Conservation (phyloP, 352 stramenopile genomes). For the Elongisporangium senticosum region DNA sequence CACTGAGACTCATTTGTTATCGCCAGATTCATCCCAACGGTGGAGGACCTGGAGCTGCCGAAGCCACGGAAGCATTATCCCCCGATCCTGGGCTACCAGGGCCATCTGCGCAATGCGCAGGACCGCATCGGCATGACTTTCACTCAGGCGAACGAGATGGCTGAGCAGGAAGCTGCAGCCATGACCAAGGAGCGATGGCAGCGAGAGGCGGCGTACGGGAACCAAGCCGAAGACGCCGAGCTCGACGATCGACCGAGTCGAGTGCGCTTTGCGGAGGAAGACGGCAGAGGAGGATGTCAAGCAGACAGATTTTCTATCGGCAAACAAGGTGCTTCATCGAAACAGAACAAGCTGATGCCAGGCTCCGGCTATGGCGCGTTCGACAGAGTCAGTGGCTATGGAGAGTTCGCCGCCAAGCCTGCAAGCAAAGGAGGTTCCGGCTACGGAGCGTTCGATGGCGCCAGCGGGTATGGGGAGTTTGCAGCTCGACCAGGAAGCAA, state of each 20-base stretch:
- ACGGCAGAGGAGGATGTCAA: neutral
- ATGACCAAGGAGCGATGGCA: neutral
- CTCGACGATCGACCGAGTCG: neutral
- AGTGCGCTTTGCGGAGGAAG: neutral
- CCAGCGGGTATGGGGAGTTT: slow-evolving; percentile 16
- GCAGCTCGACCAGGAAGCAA: slow-evolving; percentile 2
- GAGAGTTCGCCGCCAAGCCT: slow-evolving; percentile 7
- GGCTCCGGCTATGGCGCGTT: slow-evolving; percentile 26
- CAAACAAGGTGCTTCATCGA: slow-evolving; percentile 1
- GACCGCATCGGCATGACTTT: slow-evolving; percentile 70
- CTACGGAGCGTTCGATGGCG: slow-evolving; percentile 13
- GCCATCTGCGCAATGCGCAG: slow-evolving; percentile 47
- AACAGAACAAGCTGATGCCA: slow-evolving; percentile 3
- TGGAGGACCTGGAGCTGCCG: slow-evolving; percentile 13
- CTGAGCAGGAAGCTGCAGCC: slow-evolving; percentile 12
- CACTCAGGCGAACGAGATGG: slow-evolving; percentile 40
- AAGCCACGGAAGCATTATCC: slow-evolving; percentile 14
- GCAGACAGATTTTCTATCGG: slow-evolving; percentile 7
- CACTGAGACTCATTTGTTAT: neutral
- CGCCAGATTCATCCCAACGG: slow-evolving; percentile 21
- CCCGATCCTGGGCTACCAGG: slow-evolving; percentile 59
- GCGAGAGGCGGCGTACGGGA: neutral
- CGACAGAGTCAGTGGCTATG: slow-evolving; percentile 18
- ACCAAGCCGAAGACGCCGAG: slow-evolving; percentile 2
- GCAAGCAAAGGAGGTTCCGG: slow-evolving; percentile 2